Evolutionary conservation across 2,329 filamentous ascomycete species (phyloP).

Genomic region (Amauroascus verrucosus): DNA sequence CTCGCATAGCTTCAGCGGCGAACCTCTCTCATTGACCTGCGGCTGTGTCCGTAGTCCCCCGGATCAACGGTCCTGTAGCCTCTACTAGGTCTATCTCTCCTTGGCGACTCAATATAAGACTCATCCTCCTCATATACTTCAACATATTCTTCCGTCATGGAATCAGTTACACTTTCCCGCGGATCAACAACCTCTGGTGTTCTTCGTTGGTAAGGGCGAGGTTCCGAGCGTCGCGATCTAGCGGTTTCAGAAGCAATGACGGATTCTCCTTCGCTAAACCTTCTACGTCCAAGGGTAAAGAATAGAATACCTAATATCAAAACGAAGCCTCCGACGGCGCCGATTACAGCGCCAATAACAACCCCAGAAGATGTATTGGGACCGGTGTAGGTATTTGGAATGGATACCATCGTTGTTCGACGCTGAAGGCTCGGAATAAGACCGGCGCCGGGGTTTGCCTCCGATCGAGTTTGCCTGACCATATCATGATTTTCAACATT

Average conservation of each 20-base stretch:
- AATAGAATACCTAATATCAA: slow-evolving; percentile 46
- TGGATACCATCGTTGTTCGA: slow-evolving; percentile 35
- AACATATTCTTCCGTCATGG: slow-evolving; percentile 10
- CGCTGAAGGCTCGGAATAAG: not conserved
- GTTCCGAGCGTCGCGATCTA: not conserved
- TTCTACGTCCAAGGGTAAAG: slow-evolving; percentile 38
- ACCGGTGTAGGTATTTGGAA: slow-evolving; percentile 52
- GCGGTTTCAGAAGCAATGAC: not conserved
- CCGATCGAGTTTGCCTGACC: not conserved
- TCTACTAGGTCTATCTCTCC: slow-evolving; percentile 31
- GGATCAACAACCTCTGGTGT: slow-evolving; percentile 2
- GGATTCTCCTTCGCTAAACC: not conserved
- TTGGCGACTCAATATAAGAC: slow-evolving; percentile 22
- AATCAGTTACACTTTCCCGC: not conserved
- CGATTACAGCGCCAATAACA: slow-evolving; percentile 49
- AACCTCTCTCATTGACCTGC: slow-evolving; percentile 17
- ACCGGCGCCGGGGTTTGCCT: not conserved
- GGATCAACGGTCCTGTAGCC: slow-evolving; percentile 44
- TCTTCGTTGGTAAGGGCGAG: not conserved
- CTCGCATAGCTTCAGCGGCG: slow-evolving; percentile 8
- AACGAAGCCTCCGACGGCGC: slow-evolving; percentile 42
- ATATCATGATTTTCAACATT: not conserved
- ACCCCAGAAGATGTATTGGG: slow-evolving; percentile 46
- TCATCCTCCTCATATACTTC: slow-evolving; percentile 36
- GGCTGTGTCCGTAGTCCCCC: slow-evolving; percentile 29